A percentile compares a stretch with the other conserved stretches of the same genome.
phyloP scores from a whole-genome alignment of 2,329 filamentous ascomycete genomes.

The Rutstroemia sydowiana region DNA sequence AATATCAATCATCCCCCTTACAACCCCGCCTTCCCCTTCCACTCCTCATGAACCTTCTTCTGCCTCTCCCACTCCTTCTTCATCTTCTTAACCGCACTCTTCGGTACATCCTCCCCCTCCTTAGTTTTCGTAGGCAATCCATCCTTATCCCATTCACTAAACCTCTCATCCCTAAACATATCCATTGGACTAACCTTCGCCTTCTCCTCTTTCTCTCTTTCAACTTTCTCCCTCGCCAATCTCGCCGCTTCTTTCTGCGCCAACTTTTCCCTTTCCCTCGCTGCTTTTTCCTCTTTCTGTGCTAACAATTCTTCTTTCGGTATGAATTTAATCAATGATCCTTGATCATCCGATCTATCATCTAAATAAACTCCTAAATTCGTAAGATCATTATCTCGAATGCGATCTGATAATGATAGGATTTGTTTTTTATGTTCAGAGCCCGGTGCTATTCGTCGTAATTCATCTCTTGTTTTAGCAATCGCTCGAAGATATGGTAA shows the following conservation, averaged over 20 bases:
- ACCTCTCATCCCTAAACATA: constrained; percentile 55
- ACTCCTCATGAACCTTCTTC: constrained; percentile 75
- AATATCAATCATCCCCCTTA: background rate
- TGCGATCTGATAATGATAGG: constrained; percentile 67
- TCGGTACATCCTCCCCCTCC: constrained; percentile 72
- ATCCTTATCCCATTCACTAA: constrained; percentile 73
- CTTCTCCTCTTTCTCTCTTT: constrained; percentile 44
- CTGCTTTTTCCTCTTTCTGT: constrained; percentile 51
- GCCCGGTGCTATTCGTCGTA: constrained; percentile 47
- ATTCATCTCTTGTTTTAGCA: constrained; percentile 31
- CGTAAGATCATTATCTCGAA: constrained; percentile 76
- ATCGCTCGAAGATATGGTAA: constrained; percentile 49
- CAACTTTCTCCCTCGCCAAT: constrained; percentile 37
- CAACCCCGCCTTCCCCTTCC: constrained; percentile 17
- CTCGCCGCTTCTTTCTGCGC: constrained; percentile 36
- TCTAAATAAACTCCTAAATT: constrained; percentile 83
- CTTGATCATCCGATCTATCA: constrained; percentile 54
- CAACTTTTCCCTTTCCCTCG: constrained; percentile 53
- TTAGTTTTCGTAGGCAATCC: constrained; percentile 72
- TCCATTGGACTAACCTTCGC: constrained; percentile 47
- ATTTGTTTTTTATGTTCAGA: constrained; percentile 60
- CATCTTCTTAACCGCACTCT: constrained; percentile 73
- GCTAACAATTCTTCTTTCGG: constrained; percentile 50
- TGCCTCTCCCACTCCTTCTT: constrained; percentile 87
- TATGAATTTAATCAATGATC: constrained; percentile 65